A percentile compares a stretch with the other conserved stretches of the same genome.
Evolutionary conservation across 441 rosid species (phyloP).

Genomic region (Jatropha podagrica): DNA sequence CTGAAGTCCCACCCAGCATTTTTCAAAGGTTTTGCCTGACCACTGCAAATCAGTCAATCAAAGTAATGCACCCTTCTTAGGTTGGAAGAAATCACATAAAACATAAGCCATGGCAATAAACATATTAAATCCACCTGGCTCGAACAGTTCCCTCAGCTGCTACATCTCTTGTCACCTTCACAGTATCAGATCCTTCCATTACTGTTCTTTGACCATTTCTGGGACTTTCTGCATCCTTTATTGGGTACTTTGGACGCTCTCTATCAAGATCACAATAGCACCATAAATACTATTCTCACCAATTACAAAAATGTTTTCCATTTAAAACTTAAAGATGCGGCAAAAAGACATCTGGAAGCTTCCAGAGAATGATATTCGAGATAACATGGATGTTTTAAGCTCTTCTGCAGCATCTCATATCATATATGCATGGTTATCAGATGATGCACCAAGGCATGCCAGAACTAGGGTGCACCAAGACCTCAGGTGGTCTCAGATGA

Average conservation of each 20-base stretch:
- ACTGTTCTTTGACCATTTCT: constrained; percentile 46
- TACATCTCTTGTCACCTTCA: constrained; percentile 71
- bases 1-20: constrained; percentile 98
- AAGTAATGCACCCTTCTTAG: constrained; percentile 10
- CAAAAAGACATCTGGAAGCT: constrained; percentile 5
- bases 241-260: constrained; percentile 86
- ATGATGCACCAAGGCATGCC: background rate
- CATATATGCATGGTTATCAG: background rate
- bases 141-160: constrained; percentile 63
- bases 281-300: constrained; percentile 21
- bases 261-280: constrained; percentile 40
- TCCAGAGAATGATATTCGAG: background rate
- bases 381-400: background rate
- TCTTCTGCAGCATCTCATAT: background rate
- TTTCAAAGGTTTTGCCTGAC: constrained; percentile 61
- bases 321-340: constrained; percentile 15
- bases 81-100: constrained; percentile 10
- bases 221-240: constrained; percentile 61
- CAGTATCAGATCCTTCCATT: constrained; percentile 68
- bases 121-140: constrained; percentile 58
- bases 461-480: background rate
- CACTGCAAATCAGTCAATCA: constrained; percentile 41
- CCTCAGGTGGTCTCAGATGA: background rate
- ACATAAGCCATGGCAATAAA: constrained; percentile 22
- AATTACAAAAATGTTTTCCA: constrained; percentile 5